Percentiles rank a stretch among this genome's conserved stretches.
phyloP scores from a whole-genome alignment of 176 grass and related monocot species.

The Musa beccarii region DNA sequence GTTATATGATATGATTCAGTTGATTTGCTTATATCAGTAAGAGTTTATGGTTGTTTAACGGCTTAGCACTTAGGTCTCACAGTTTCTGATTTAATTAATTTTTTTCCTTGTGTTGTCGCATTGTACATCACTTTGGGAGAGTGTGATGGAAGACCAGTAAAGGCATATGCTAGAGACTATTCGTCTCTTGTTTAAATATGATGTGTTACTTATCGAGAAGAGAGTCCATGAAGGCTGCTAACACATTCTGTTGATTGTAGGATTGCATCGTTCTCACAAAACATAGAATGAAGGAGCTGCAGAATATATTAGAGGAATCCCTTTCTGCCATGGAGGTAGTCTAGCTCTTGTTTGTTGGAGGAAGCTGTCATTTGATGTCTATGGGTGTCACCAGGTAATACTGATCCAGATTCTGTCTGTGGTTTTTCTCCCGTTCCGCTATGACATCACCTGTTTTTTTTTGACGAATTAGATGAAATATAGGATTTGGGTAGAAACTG shows the following conservation, averaged over 20 bases:
- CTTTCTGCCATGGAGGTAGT: constrained; percentile 57
- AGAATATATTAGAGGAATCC: constrained; percentile 43
- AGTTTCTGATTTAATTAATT: too few relatives aligned
- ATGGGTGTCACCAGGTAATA: neutral
- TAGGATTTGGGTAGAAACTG: neutral
- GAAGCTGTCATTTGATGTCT: neutral
- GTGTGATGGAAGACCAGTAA: neutral
- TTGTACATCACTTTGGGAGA: too few relatives aligned
- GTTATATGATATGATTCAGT: neutral
- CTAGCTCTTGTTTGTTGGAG: constrained; percentile 10
- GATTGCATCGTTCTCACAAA: constrained; percentile 26
- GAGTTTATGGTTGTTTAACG: neutral
- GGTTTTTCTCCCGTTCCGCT: neutral
- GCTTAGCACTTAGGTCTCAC: too few relatives aligned
- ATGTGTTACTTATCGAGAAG: neutral
- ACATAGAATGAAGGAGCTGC: constrained; percentile 40
- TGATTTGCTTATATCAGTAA: neutral
- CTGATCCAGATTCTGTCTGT: neutral
- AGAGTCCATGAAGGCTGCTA: neutral
- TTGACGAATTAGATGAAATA: neutral
- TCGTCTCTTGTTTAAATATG: neutral
- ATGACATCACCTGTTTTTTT: neutral
- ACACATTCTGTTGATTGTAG: neutral
- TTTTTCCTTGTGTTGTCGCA: too few relatives aligned
- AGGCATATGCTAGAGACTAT: neutral